Conservation (phyloP, 78 protist species). For the Planoprotostelium fungivorum region DNA sequence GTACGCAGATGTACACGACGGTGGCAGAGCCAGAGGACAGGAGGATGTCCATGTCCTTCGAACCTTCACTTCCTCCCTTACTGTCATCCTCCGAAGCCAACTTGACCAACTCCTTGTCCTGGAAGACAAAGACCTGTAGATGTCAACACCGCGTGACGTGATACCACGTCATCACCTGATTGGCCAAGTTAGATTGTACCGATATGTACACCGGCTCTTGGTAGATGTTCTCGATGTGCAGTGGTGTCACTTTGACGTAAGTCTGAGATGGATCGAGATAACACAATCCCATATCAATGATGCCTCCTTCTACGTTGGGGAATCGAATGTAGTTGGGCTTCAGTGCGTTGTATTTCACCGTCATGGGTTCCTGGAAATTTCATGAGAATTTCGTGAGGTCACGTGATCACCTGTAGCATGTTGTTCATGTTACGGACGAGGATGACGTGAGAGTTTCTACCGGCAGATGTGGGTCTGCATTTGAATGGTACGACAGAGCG, state of each 20-base stretch:
- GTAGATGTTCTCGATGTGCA: not conserved
- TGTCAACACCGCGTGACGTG: too few species aligned
- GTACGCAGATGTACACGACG: constrained; percentile 39
- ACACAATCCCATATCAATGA: not conserved
- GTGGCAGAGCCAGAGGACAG: not conserved
- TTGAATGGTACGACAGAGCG: not conserved
- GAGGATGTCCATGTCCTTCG: not conserved
- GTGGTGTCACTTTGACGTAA: not conserved
- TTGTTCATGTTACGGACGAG: not conserved
- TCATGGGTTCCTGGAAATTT: not conserved
- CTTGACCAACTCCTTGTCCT: constrained; percentile 24
- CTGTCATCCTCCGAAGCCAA: not conserved
- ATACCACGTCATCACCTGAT: too few species aligned
- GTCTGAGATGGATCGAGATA: not conserved
- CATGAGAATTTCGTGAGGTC: not conserved
- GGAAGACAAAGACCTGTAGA: constrained; percentile 43
- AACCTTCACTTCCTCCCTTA: not conserved
- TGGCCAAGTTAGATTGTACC: constrained; percentile 35
- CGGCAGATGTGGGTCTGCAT: not conserved
- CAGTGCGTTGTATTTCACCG: not conserved
- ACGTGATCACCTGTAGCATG: not conserved
- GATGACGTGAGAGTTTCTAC: not conserved
- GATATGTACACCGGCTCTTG: constrained; percentile 39
- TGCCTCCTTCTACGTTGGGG: not conserved
- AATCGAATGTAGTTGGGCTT: not conserved